phyloP scores from a whole-genome alignment of 1,284 basidiomycete species.

The Trichosporon ovoides region DNA sequence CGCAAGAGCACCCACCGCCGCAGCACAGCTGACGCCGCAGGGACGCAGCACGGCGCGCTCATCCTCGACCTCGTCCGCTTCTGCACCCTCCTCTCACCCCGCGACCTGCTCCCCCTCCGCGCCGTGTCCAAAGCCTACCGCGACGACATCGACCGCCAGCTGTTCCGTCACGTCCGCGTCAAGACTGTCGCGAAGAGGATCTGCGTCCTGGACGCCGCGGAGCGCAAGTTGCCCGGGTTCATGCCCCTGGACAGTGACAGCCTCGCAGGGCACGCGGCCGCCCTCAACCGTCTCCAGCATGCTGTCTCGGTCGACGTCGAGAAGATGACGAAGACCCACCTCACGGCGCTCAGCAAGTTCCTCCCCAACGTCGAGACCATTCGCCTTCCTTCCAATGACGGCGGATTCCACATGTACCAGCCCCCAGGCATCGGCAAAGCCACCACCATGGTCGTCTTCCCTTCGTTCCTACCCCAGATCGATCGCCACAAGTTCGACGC shows the following conservation, averaged over 20 bases:
- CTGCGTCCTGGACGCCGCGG: not conserved
- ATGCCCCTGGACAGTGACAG: not conserved
- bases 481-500: too few relatives aligned
- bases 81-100: not conserved
- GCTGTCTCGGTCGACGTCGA: not conserved
- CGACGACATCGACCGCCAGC: not conserved
- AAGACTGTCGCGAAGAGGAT: not conserved
- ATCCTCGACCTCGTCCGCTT: too few relatives aligned
- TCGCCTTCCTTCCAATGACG: not conserved
- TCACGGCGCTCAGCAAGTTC: not conserved
- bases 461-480: not conserved
- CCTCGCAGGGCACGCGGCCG: not conserved
- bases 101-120: not conserved
- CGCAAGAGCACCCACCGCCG: too few relatives aligned
- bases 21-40: too few relatives aligned
- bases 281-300: not conserved
- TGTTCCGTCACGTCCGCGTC: not conserved
- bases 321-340: not conserved
- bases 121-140: not conserved
- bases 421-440: not conserved
- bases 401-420: not conserved
- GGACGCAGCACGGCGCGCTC: too few relatives aligned
- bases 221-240: not conserved
- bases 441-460: not conserved
- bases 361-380: not conserved